Conservation (phyloP, 768 basidiomycete genomes). For the Termitomyces sp. region DNA sequence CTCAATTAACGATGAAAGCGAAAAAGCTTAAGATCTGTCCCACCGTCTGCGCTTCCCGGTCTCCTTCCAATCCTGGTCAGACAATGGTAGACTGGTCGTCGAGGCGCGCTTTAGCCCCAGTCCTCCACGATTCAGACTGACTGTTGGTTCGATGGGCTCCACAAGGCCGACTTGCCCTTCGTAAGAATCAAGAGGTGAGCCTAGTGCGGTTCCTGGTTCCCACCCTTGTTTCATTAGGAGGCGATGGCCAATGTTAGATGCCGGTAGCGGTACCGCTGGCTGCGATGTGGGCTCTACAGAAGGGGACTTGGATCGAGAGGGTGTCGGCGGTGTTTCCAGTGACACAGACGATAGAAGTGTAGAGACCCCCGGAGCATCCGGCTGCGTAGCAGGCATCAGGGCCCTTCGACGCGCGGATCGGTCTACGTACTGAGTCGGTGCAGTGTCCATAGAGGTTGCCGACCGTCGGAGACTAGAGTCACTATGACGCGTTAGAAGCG, state of each 20-base stretch:
- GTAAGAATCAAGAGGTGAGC: slow-evolving; percentile 21
- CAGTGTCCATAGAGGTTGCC: slow-evolving; percentile 8
- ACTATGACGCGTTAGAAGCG: slow-evolving; percentile 49
- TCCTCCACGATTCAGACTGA: slow-evolving; percentile 42
- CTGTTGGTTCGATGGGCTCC: slow-evolving; percentile 50
- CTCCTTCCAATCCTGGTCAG: slow-evolving; percentile 32
- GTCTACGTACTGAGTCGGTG: slow-evolving; percentile 43
- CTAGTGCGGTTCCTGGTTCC: slow-evolving; percentile 60
- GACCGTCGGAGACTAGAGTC: slow-evolving; percentile 15
- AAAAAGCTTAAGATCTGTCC: slow-evolving; percentile 14
- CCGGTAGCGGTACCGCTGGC: slow-evolving; percentile 42
- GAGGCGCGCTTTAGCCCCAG: slow-evolving; percentile 38
- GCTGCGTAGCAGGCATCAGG: slow-evolving; percentile 43
- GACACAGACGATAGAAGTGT: slow-evolving; percentile 8
- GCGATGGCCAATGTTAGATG: slow-evolving; percentile 61
- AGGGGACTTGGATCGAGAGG: slow-evolving; percentile 19
- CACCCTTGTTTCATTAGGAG: slow-evolving; percentile 73
- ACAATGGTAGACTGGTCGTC: slow-evolving; percentile 13
- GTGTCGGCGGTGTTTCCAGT: slow-evolving; percentile 2
- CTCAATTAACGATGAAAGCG: not conserved
- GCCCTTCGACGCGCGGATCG: slow-evolving; percentile 68
- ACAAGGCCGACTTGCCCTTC: slow-evolving; percentile 37
- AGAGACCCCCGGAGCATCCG: slow-evolving; percentile 48
- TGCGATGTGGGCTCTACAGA: slow-evolving; percentile 25
- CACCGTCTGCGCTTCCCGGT: slow-evolving; percentile 35